Evolutionary conservation across 257 asterid genomes (phyloP).

Genomic region (Nicotiana noctiflora): DNA sequence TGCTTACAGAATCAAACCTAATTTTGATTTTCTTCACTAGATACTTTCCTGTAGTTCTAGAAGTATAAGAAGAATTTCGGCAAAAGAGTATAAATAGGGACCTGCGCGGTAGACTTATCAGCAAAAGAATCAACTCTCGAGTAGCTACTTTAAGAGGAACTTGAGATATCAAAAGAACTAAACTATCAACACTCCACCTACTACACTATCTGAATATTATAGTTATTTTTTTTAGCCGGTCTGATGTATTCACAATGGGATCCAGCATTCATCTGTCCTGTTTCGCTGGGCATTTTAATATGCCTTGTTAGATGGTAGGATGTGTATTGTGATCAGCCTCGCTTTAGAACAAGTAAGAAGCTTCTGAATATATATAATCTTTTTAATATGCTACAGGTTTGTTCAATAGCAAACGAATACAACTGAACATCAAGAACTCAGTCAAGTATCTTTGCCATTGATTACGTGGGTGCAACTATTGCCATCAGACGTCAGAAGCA

Average conservation of each 20-base stretch:
- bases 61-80: too few relatives aligned
- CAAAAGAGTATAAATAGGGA: too few relatives aligned
- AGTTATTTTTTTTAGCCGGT: constrained; percentile 44
- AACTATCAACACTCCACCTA: not conserved
- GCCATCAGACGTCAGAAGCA: constrained; percentile 64
- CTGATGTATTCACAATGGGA: constrained; percentile 81
- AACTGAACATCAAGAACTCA: constrained; percentile 35
- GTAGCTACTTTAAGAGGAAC: not conserved
- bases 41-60: too few relatives aligned
- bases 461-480: constrained; percentile 84
- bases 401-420: constrained; percentile 55
- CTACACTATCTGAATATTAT: not conserved
- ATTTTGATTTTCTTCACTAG: too few relatives aligned
- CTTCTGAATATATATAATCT: constrained; percentile 12
- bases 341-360: constrained; percentile 20
- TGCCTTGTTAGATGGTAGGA: constrained; percentile 95
- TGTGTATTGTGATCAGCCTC: constrained; percentile 5
- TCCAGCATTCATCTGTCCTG: constrained; percentile 76
- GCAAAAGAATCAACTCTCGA: not conserved
- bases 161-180: not conserved
- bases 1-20: too few relatives aligned
- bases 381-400: constrained; percentile 53
- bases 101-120: too few relatives aligned
- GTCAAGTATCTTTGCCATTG: constrained; percentile 64
- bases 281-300: constrained; percentile 78